Conservation (phyloP, 73 alveolate species). For the Tetrahymena elliotti region DNA sequence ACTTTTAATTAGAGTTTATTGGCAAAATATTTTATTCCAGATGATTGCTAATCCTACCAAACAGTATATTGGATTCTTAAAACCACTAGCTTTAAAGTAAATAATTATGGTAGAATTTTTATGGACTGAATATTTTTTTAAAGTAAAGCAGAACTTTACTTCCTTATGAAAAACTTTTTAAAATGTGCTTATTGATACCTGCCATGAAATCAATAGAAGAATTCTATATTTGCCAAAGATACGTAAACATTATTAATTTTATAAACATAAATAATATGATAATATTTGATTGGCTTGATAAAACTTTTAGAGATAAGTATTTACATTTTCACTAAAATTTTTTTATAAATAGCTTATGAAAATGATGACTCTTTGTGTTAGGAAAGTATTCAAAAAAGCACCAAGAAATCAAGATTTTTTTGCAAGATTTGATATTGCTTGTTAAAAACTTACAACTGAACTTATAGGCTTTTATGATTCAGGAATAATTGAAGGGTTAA, state of each 20-base stretch:
- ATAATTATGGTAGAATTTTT: background rate
- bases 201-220: background rate
- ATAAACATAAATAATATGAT: no score
- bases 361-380: background rate
- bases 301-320: background rate
- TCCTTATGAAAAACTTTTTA: background rate
- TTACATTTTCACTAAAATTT: background rate
- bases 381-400: background rate
- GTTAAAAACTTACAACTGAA: background rate
- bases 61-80: background rate
- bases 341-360: background rate
- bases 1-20: background rate
- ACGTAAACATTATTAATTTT: background rate
- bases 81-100: background rate
- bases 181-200: background rate
- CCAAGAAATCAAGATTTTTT: background rate
- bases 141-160: background rate
- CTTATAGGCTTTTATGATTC: background rate
- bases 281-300: no score
- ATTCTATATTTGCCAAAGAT: background rate
- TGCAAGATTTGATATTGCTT: background rate
- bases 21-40: background rate
- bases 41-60: background rate
- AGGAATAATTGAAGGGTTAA: background rate
- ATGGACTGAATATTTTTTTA: background rate